Base-by-base conservation (phyloP, 768 basidiomycete genomes). In the Flagelloscypha sp. region DNA sequence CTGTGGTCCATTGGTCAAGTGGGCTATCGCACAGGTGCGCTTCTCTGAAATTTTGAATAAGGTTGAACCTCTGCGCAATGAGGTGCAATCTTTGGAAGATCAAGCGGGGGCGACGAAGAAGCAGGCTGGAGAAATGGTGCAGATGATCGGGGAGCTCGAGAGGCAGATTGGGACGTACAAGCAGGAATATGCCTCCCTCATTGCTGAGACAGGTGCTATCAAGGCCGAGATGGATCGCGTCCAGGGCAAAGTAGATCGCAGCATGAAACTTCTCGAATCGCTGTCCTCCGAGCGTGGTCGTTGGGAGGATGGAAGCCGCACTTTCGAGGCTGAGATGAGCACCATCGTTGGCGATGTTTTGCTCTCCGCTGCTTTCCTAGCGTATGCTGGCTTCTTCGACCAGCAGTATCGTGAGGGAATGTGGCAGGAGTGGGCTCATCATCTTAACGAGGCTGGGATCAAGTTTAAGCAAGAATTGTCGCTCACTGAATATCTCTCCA, bases 371-470 rank as follows among this genome's bases (percentile, higher is more conserved):
- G 95, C 88, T 0, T 98, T 97, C 76, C 61, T 98, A 40, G 93
- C 95, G 1, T 99, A 99, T 48, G 82, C 85, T 15, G 95, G 95
- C 35, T 98, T 90, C 76, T 99, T 98, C 55, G 95, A 99, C 55
- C 95, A 99, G 56, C 83, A 89, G 52, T 94, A 97, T 62, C 87
- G 95, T 41, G 92, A 97, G 57, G 73, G 79, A 40, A 93, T 95
- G 87, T 92, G 88, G 89, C 82, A 90, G 46, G 82, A 88, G 47
- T 99, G 94, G 95, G 76, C 80, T 13, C 72, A 68, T 40, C 95
- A 98, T 56, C 72, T 99, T 22, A 55, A 76, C 3, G 90, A 90
- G 44, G 92, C 94, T 29, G 84, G 74, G 48, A 75, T 99, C 66
- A 84, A 83, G 55, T 94, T 80, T 72, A 98, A 95, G 57, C 62